phyloP scores from a whole-genome alignment of 345 rosid genomes.

The Syzygium oleosum region DNA sequence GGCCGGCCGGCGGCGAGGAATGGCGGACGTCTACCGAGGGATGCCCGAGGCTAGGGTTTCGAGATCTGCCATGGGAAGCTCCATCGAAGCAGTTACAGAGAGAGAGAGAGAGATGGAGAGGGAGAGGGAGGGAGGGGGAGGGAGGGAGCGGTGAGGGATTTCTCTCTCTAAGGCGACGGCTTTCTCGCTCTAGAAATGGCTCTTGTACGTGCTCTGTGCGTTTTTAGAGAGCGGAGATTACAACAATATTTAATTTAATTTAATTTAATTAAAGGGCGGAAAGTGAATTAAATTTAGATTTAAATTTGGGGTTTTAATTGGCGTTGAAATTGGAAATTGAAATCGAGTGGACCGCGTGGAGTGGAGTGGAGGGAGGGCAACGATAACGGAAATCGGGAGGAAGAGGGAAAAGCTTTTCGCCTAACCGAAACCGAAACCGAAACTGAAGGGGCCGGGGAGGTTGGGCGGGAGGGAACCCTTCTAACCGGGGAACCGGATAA shows the following conservation, averaged over 20 bases:
- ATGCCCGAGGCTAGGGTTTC: constrained; percentile 4
- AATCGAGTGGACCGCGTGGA: neutral
- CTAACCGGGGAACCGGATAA: no score
- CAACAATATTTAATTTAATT: neutral
- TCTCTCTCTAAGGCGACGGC: neutral
- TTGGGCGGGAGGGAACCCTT: no score
- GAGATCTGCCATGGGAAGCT: constrained; percentile 41
- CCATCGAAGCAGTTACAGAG: constrained; percentile 12
- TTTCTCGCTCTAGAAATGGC: constrained; percentile 1
- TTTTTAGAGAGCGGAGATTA: neutral
- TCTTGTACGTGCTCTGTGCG: neutral
- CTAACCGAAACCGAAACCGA: neutral
- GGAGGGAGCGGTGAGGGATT: neutral
- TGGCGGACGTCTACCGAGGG: neutral
- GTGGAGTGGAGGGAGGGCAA: neutral
- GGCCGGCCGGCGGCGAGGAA: neutral
- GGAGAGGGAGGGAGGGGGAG: no score
- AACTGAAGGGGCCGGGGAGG: neutral
- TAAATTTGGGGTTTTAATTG: neutral
- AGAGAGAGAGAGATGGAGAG: neutral
- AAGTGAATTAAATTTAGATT: neutral
- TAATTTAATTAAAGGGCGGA: neutral
- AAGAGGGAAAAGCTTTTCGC: neutral
- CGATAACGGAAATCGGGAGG: neutral
- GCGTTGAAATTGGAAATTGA: neutral